phyloP scores from a whole-genome alignment of 805 yeast species.

The Clavispora vitiphila region DNA sequence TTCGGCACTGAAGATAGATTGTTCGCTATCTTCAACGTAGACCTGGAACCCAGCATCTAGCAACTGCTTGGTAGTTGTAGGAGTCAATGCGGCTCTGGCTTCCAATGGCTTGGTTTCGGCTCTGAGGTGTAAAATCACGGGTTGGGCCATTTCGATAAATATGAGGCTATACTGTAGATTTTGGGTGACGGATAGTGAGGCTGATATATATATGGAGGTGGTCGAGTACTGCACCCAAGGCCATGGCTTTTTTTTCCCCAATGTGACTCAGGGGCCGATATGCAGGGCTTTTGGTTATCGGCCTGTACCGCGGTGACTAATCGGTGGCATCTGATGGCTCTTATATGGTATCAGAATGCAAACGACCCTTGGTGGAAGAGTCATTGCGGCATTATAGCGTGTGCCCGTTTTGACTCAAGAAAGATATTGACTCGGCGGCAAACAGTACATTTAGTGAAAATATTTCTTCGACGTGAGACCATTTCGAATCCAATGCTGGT shows the following conservation, averaged over 20 bases:
- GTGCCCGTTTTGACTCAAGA: too few species aligned
- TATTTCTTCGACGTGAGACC: too few species aligned
- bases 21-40: slow-evolving; percentile 81
- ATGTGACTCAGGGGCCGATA: background rate
- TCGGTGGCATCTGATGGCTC: background rate
- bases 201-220: background rate
- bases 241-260: background rate
- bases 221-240: background rate
- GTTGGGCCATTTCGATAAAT: background rate
- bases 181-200: background rate
- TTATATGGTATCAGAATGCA: too few species aligned
- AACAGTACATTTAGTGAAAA: too few species aligned
- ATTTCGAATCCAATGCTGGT: too few species aligned
- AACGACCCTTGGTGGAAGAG: too few species aligned
- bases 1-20: slow-evolving; percentile 68
- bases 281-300: background rate
- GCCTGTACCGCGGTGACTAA: background rate
- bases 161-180: background rate
- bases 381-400: too few species aligned
- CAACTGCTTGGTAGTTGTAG: slow-evolving; percentile 78
- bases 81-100: slow-evolving; percentile 96
- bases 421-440: too few species aligned
- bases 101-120: slow-evolving; percentile 97
- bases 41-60: slow-evolving; percentile 84
- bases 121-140: slow-evolving; percentile 77